A percentile compares a stretch with the other conserved stretches of the same genome.
phyloP scores from a whole-genome alignment of 2,329 filamentous ascomycete genomes.

The Xylariaceae sp. region DNA sequence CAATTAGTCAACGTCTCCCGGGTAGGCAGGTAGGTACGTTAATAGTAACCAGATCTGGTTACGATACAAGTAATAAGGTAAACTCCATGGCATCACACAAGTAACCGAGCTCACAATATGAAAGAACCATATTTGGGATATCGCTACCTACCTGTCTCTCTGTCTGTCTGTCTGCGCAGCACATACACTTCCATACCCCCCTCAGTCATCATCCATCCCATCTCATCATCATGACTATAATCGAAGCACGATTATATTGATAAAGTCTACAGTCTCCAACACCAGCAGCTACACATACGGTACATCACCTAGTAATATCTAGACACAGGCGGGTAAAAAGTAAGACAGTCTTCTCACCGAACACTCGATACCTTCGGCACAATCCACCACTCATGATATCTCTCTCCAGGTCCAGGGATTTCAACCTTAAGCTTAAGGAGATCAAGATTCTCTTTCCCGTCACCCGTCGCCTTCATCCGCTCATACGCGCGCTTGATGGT shows the following conservation, averaged over 20 bases:
- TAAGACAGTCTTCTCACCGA: slow-evolving; percentile 4
- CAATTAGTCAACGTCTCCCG: no score
- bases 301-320: not conserved
- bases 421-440: slow-evolving; percentile 40
- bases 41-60: no score
- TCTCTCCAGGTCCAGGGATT: slow-evolving; percentile 47
- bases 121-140: not conserved
- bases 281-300: no score
- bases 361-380: slow-evolving; percentile 45
- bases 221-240: no score
- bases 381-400: slow-evolving; percentile 62
- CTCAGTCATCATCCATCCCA: no score
- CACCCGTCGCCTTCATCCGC: slow-evolving; percentile 21
- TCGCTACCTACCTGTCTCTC: not conserved
- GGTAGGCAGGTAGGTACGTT: no score
- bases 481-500: slow-evolving; percentile 52
- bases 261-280: no score
- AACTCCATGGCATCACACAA: no score
- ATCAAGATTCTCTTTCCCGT: slow-evolving; percentile 6
- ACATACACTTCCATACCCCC: no score
- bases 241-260: no score
- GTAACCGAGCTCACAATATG: no score
- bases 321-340: not conserved
- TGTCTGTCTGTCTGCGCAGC: not conserved
- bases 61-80: no score